phyloP scores from a whole-genome alignment of 306 rosid genomes.

The Arachis stenosperma region DNA sequence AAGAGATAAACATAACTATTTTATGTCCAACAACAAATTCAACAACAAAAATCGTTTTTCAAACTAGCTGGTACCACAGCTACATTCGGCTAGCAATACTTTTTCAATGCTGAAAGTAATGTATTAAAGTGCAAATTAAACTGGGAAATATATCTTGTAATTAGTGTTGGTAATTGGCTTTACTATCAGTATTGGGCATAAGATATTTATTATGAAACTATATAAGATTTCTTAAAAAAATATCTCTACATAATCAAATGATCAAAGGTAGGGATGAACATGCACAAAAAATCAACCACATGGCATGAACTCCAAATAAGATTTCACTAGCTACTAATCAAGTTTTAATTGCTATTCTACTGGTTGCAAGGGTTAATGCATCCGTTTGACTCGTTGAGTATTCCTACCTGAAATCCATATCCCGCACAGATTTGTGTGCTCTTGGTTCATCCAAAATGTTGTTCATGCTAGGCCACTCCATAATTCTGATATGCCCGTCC shows the following conservation, averaged over 20 bases:
- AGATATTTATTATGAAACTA: conserved; percentile 17
- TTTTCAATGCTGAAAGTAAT: too few relatives aligned
- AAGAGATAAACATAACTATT: background rate
- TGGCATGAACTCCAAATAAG: conserved; percentile 5
- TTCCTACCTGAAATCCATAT: conserved; percentile 90
- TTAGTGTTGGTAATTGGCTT: background rate
- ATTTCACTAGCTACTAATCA: conserved; percentile 18
- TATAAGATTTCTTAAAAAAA: conserved; percentile 21
- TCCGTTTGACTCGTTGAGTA: background rate
- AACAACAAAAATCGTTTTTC: background rate
- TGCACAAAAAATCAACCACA: conserved; percentile 13
- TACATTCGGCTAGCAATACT: background rate
- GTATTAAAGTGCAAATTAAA: background rate
- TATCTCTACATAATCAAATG: background rate
- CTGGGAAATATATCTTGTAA: background rate
- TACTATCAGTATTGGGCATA: background rate
- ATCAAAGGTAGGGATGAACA: conserved; percentile 26
- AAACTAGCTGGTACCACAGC: background rate
- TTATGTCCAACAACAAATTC: background rate
- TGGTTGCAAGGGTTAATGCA: conserved; percentile 3
- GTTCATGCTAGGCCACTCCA: conserved; percentile 81
- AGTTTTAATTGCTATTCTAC: conserved; percentile 6
- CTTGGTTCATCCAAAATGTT: conserved; percentile 81
- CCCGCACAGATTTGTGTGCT: conserved; percentile 79
- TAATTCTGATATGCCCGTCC: conserved; percentile 90